These are phyloP conservation scores for Oryza longistaminata DNA, from an alignment of 176 grass and related monocot species.

Conservation along the genomic window DNA sequence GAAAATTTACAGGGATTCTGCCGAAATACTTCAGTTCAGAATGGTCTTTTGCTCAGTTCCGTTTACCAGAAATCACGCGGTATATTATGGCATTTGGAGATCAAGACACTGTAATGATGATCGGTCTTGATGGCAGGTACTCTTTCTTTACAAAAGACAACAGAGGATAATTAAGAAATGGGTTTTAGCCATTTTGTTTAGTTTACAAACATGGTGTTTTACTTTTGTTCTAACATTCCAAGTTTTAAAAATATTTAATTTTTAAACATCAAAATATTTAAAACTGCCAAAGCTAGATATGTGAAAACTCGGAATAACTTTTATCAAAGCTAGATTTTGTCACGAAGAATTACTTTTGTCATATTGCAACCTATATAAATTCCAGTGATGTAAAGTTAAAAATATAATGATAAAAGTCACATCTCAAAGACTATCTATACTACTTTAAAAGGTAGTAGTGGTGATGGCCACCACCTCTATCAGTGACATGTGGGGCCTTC, in stretches of 20 bases:
- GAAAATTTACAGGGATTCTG: conserved; percentile 49
- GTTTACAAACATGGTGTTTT: background rate
- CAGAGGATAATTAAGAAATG: background rate
- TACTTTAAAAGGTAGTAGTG: too few relatives aligned
- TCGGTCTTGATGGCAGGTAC: conserved; percentile 81
- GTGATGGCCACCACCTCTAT: too few relatives aligned
- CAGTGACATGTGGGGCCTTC: too few relatives aligned
- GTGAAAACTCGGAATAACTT: background rate
- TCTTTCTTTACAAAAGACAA: background rate
- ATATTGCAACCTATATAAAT: background rate
- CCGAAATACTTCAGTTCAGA: conserved; percentile 85
- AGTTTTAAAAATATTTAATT: background rate
- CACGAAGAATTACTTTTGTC: background rate
- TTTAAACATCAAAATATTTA: background rate
- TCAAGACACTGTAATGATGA: conserved; percentile 61
- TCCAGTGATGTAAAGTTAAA: too few relatives aligned
- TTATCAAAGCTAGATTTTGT: background rate
- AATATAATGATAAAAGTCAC: too few relatives aligned
- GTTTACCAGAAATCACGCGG: conserved; percentile 55
- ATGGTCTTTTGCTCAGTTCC: conserved; percentile 85
- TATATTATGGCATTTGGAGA: conserved; percentile 68
- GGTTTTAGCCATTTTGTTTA: background rate
- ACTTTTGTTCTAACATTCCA: background rate
- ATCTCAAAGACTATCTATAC: too few relatives aligned
- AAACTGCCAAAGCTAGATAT: background rate